Base-by-base conservation (phyloP, 1,284 basidiomycete species). In the Boletus sp. region DNA sequence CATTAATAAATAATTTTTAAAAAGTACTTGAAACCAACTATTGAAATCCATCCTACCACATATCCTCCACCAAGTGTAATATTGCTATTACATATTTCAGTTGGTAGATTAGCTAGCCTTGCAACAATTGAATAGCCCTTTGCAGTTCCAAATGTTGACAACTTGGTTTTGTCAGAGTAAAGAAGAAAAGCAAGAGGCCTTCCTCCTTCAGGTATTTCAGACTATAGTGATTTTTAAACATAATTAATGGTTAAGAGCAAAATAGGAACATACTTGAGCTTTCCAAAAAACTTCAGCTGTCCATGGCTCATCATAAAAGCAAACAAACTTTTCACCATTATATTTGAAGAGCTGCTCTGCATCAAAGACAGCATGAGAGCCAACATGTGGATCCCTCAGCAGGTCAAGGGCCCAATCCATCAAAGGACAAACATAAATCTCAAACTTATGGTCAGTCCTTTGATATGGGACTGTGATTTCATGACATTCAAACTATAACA, bases 121-220 rank as follows among this genome's bases (percentile, higher is more conserved):
- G 74, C 78, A 40, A 81, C 65, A 1, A 82, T 71, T 1, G 80
- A 80, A 67, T 82, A 81, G 1, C 74, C 80, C 61, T 78, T 79
- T 21, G 60, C 69, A 4, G 70, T 77, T 0, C 80, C 78, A 70
- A 82, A 82, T 0, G 72, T 71, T 0, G 78, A 81, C 1, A 82
- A 64, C 25, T 76, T 74, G 8, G 77, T 78, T 59, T 82, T 82
- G 62, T 83, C 78, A 19, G 80, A 76, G 71, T 80, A 83, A 2
- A 83, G 30, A 19, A 73, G 67, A 40, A 72, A 68, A 6, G 59
- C 60, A 1, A 77, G 37, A 1, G 71, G 71, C 19, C 65, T 69
- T 35, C 58, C 69, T 40, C 10, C 21, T 11, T 40, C 27, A 40
- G 37, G 51, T 19, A 38, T 25, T 9, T 52, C 17, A n/a, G 49